A percentile compares a stretch with the other conserved stretches of the same genome.
These are phyloP conservation scores for Emmonsia crescens DNA, from an alignment of 2,329 filamentous ascomycete genomes.

Conservation along the genomic window DNA sequence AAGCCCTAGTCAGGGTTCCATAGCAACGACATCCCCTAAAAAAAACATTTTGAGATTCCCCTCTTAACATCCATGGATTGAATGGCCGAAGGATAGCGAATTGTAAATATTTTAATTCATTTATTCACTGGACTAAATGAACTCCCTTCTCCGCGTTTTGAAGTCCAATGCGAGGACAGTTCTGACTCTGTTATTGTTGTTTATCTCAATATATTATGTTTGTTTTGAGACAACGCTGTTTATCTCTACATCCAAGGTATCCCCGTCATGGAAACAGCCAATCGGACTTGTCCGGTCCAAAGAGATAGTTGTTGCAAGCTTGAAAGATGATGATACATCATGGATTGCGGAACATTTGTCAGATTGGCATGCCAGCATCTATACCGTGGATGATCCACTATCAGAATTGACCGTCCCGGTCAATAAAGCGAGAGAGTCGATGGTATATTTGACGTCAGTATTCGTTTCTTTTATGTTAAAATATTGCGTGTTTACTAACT, in stretches of 20 bases:
- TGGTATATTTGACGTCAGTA: conserved; percentile 33
- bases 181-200: not conserved
- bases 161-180: not conserved
- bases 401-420: conserved; percentile 40
- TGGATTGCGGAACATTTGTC: conserved; percentile 29
- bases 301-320: conserved; percentile 27
- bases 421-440: conserved; percentile 34
- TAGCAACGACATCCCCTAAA: not conserved
- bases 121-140: not conserved
- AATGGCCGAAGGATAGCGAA: not conserved
- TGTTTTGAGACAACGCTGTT: not conserved
- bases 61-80: not conserved
- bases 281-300: not conserved
- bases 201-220: not conserved
- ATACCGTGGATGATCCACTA: conserved; percentile 41
- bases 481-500: not conserved
- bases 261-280: not conserved
- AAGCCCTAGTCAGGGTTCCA: not conserved
- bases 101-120: not conserved
- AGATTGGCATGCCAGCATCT: conserved; percentile 43
- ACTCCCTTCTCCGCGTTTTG: not conserved
- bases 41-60: too few relatives aligned
- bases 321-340: conserved; percentile 28
- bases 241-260: not conserved
- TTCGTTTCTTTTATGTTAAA: not conserved